Conservation (phyloP, 176 grass and related monocot species). For the Paspalum vaginatum region DNA sequence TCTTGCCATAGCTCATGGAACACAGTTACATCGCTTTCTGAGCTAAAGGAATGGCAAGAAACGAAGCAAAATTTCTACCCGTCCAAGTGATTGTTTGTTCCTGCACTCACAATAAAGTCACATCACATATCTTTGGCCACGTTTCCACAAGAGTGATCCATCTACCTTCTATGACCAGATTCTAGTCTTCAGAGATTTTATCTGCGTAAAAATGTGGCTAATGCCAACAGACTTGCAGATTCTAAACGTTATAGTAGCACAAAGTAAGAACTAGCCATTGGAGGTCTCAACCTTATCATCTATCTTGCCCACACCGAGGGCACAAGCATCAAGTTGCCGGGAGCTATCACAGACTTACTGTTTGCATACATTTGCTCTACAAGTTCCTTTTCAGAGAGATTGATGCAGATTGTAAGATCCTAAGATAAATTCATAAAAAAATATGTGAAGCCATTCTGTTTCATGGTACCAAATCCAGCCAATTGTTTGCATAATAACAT, state of each 20-base stretch:
- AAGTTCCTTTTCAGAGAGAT: constrained; percentile 21
- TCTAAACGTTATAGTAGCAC: constrained; percentile 38
- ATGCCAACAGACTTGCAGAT: constrained; percentile 33
- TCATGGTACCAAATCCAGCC: background rate
- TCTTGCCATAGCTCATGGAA: background rate
- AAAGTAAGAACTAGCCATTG: constrained; percentile 20
- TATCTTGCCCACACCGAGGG: constrained; percentile 22
- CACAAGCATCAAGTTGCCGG: constrained; percentile 36
- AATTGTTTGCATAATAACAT: background rate
- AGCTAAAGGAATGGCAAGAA: constrained; percentile 30
- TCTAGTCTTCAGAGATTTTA: constrained; percentile 36
- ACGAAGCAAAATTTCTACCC: constrained; percentile 42
- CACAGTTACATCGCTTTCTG: constrained; percentile 24
- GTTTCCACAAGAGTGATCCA: constrained; percentile 21
- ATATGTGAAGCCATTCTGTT: background rate
- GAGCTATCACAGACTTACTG: constrained; percentile 25
- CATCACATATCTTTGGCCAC: constrained; percentile 35
- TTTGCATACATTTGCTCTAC: constrained; percentile 18
- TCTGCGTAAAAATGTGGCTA: constrained; percentile 52
- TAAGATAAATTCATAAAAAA: constrained; percentile 9
- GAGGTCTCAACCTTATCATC: constrained; percentile 43
- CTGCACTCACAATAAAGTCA: constrained; percentile 11
- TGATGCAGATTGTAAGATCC: constrained; percentile 13
- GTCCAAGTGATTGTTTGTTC: background rate
- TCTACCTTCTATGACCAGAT: constrained; percentile 29